Conservation (phyloP, 2,329 filamentous ascomycete genomes). For the Sporothrix dimorphospora region DNA sequence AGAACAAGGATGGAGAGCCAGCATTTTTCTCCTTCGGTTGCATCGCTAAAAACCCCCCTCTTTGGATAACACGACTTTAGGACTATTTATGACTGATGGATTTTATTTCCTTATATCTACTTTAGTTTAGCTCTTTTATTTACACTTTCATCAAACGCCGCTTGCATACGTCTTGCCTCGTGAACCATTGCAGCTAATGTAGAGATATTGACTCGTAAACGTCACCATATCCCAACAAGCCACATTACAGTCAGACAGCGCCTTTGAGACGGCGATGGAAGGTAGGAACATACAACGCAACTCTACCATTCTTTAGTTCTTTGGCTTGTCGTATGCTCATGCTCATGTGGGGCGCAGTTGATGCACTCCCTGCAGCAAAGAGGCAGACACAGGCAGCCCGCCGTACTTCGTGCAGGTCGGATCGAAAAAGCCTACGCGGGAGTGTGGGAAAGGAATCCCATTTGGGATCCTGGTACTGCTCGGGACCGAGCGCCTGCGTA, state of each 20-base stretch:
- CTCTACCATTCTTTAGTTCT: not conserved
- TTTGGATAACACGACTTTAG: not conserved
- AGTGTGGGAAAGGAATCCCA: too few species aligned
- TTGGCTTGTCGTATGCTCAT: not conserved
- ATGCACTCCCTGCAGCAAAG: not conserved
- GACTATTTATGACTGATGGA: not conserved
- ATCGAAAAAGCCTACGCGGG: not conserved
- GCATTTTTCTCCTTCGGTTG: not conserved
- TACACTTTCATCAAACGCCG: not conserved
- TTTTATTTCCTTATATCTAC: not conserved
- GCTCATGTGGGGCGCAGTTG: constrained; percentile 10
- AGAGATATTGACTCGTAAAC: too few species aligned
- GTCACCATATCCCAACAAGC: not conserved
- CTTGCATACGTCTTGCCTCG: not conserved
- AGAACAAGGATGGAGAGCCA: not conserved
- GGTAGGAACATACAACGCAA: not conserved
- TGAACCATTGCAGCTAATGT: not conserved
- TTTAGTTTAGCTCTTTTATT: not conserved
- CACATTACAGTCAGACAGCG: not conserved
- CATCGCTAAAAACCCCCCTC: not conserved
- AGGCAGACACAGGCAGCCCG: too few species aligned
- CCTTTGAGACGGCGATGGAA: not conserved
- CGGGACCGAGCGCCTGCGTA: too few species aligned
- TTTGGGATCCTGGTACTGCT: too few species aligned
- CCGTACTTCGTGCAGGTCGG: not conserved